Conservation (phyloP, 345 rosid species). For the Carallia brachiata region DNA sequence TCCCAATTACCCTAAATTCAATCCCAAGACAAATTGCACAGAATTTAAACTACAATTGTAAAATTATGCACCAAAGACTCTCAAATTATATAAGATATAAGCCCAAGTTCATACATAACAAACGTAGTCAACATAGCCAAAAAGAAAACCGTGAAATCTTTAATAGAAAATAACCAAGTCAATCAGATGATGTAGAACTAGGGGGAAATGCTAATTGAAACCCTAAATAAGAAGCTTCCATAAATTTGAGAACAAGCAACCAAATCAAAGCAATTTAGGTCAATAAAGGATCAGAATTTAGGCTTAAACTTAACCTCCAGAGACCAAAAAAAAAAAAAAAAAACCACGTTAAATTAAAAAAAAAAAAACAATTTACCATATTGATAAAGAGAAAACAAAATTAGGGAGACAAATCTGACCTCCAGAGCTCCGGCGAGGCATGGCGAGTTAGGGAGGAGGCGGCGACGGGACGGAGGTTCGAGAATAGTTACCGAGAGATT, state of each 20-base stretch:
- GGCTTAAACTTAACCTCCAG: not conserved
- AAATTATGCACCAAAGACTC: no score
- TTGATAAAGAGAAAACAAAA: no score
- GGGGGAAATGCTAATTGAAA: no score
- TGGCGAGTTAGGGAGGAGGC: conserved; percentile 2
- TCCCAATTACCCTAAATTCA: no score
- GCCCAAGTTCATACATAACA: no score
- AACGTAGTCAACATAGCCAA: not conserved
- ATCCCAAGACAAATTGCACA: no score
- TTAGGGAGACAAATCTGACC: conserved; percentile 29
- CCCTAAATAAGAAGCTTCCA: not conserved
- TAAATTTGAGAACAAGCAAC: not conserved
- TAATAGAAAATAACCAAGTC: not conserved
- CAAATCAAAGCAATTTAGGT: not conserved
- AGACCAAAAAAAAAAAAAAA: no score
- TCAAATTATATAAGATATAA: no score
- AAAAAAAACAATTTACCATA: not conserved
- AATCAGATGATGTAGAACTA: no score
- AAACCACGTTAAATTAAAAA: not conserved
- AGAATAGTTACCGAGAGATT: no score
- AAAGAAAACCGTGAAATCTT: not conserved
- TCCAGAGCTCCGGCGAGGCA: conserved; percentile 75
- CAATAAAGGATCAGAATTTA: not conserved
- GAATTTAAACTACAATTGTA: no score
- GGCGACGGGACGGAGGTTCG: not conserved